Base-by-base conservation (phyloP, 1,139 yeast genomes). In the Blastobotrys capitulatus region DNA sequence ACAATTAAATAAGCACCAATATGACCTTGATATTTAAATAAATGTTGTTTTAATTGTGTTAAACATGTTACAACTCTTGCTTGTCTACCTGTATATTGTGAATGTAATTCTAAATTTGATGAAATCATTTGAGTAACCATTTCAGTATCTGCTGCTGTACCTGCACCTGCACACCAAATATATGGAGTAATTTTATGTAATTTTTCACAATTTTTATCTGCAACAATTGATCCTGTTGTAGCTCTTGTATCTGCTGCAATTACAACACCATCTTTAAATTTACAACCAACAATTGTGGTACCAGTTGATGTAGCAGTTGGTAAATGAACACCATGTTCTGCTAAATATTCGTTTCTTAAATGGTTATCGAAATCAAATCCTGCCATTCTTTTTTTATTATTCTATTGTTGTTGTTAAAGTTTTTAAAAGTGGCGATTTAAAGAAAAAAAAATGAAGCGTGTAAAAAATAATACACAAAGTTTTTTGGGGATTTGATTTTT, bases 121-220 rank as follows among this genome's bases (percentile, higher is more conserved):
- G 90, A 82, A 60, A 89, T 89, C 65, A 92, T 76, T 68, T 88
- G 96, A 6, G 98, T 92, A 27, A 87, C 96, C 86, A 86, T 85
- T 67, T 92, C 97, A 10, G 97, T 92, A 67, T 92, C 98, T n/a
- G 98, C 98, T 42, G 98, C 98, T 18, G 98, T 92, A 68, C 98
- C 98, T 3, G 98, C 98, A 61, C 98, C 98, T 49, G 97, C 97
- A 80, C 97, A 92, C 98, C 98, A 92, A 64, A 92, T 92, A 65
- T 78, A 79, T 12, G 98, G 97, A 2, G 97, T 79, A 60, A 92
- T 79, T 61, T 95, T 75, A 71, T 92, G 98, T 57, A 92, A 76
- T 71, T 92, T 92, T 66, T 90, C 97, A 76, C 97, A 90, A 73
- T 92, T 92, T 74, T 92, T 90, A 72, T 92, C 97, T 15, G 98